These are phyloP conservation scores for Microcyclospora pomicola DNA, from an alignment of 2,329 filamentous ascomycete genomes.

Conservation along the genomic window DNA sequence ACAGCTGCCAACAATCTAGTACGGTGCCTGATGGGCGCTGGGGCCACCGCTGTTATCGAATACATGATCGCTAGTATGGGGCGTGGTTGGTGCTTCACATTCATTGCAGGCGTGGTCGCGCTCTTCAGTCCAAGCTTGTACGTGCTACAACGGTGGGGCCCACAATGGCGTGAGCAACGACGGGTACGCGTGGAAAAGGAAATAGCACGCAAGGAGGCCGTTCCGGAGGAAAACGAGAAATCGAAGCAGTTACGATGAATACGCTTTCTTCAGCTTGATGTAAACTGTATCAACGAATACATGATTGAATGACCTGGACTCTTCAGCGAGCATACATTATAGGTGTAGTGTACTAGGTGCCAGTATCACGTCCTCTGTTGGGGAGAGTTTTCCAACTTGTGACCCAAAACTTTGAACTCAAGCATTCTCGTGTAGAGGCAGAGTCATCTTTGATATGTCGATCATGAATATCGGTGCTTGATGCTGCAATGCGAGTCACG, in stretches of 20 bases:
- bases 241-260: neutral
- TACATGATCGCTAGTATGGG: constrained; percentile 29
- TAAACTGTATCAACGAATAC: no score
- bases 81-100: constrained; percentile 33
- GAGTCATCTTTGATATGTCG: no score
- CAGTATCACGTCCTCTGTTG: no score
- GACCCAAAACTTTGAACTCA: no score
- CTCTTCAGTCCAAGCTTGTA: constrained; percentile 28
- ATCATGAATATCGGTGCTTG: no score
- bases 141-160: constrained; percentile 28
- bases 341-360: no score
- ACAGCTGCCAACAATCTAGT: constrained; percentile 25
- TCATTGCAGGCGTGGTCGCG: constrained; percentile 29
- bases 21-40: constrained; percentile 25
- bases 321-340: no score
- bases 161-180: constrained; percentile 28
- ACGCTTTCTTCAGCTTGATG: no score
- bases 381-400: no score
- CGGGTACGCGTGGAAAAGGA: constrained; percentile 4
- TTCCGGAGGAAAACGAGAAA: neutral
- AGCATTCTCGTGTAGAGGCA: no score
- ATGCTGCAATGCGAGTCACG: no score
- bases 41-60: constrained; percentile 25
- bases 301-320: no score
- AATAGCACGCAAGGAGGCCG: constrained; percentile 1